phyloP scores from a whole-genome alignment of 2,329 filamentous ascomycete genomes.

The Xylariaceae sp. region DNA sequence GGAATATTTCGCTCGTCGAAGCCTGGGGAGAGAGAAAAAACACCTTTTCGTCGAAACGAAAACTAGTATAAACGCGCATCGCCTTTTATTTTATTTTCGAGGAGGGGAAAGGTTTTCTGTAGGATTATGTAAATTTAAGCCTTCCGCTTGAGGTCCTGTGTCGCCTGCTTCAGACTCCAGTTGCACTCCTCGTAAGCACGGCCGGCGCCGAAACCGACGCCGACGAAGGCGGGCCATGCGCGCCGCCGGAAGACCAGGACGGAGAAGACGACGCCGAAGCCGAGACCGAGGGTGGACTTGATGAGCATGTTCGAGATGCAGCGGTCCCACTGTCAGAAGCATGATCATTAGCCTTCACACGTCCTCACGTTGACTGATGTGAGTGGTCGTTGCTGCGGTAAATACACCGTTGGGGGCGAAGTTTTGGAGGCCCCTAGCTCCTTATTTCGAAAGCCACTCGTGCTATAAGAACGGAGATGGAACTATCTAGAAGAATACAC shows the following conservation, averaged over 20 bases:
- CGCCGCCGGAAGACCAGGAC: slow-evolving; percentile 97
- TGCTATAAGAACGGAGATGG: not conserved
- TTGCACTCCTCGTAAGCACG: slow-evolving; percentile 99
- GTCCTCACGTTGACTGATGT: not conserved
- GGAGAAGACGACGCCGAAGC: slow-evolving; percentile 97
- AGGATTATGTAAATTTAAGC: slow-evolving; percentile 23
- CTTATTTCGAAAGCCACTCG: slow-evolving; percentile 16
- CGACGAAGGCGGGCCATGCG: slow-evolving; percentile 95
- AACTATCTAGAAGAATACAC: not conserved
- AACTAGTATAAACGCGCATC: slow-evolving; percentile 1
- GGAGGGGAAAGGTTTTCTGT: not conserved
- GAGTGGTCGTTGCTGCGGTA: slow-evolving; percentile 12
- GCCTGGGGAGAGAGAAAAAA: not conserved
- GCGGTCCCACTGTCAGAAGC: slow-evolving; percentile 75
- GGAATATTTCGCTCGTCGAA: not conserved
- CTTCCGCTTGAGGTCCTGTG: slow-evolving; percentile 52
- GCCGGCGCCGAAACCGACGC: slow-evolving; percentile 90
- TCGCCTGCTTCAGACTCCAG: slow-evolving; percentile 62
- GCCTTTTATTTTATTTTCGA: not conserved
- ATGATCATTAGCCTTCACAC: slow-evolving; percentile 10
- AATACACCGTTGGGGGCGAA: slow-evolving; percentile 7
- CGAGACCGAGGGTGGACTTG: slow-evolving; percentile 90
- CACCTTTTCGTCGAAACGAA: not conserved
- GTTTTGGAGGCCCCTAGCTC: not conserved
- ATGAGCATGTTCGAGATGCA: slow-evolving; percentile 97